Evolutionary conservation across 345 rosid species (phyloP), one percentile per base, ranked within the genome.

Genomic region (Schrenkiella parvula): DNA sequence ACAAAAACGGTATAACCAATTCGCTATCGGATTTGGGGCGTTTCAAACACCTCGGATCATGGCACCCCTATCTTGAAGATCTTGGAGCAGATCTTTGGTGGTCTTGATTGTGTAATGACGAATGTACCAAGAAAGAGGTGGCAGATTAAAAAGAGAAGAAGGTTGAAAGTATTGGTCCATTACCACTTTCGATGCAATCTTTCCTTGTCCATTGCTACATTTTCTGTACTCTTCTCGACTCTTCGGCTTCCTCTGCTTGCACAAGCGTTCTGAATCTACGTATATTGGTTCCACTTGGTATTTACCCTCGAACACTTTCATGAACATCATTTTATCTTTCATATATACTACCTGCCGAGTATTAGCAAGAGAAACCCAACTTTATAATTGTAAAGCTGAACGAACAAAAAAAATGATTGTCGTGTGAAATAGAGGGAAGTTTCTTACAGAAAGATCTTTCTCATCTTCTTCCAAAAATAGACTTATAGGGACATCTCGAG

Each of bases 81-180:
- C 95, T 26, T 77, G 38, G 65, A 84, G 76, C 55, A 86, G 77
- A 86, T 28, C 2, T 13, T 85, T 89, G 4, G 95, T 83, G 54
- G 92, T 87, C 73, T 65, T 87, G 64, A 82, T 14, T 5, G 96
- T 92, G 60, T 81, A 83, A 58, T 85, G 84, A 61, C 88, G 78
- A 15, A 92, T 82, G 74, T 87, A 86, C 98, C 90, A 89, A 15
- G 96, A 89, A 63, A 92, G 76, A 15, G 95, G 93, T 8, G 93
- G 95, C 3, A 96, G 89, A 4, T 90, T 88, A 42, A 83, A 72
- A 50, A 86, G 50, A 42, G 37, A 15, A 46, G 90, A 77, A 5
- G 96, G 90, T 75, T 92, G 89, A 79, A 89, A 83, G 67, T 84
- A 78, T 71, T 92, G 95, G 32, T 88, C 82, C 83, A 89, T 72